Percentiles rank a stretch among this genome's conserved stretches.
Evolutionary conservation across 345 rosid genomes (phyloP).

Genomic region (Lenwebbia sp.): DNA sequence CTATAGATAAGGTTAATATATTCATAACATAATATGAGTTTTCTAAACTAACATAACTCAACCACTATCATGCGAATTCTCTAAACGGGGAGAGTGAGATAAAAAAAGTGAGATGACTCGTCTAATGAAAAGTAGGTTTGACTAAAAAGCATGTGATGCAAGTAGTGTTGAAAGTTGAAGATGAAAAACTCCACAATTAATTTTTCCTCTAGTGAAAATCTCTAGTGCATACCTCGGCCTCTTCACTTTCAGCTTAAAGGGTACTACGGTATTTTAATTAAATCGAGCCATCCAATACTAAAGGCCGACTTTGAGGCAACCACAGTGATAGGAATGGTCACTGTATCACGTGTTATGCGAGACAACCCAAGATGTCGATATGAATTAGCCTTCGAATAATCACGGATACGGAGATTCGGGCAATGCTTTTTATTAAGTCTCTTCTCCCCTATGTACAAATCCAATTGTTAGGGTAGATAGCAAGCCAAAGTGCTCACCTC

Average conservation of each 20-base stretch:
- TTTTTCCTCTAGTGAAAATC: too few species aligned
- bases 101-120: background rate
- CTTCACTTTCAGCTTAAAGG: background rate
- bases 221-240: background rate
- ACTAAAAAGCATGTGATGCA: fast-evolving
- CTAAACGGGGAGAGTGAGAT: background rate
- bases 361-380: too few species aligned
- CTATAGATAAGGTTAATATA: too few species aligned
- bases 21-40: background rate
- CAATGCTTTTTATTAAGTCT: background rate
- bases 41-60: background rate
- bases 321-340: fast-evolving
- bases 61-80: too few species aligned
- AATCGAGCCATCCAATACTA: background rate
- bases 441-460: background rate
- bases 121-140: too few species aligned
- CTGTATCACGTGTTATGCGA: background rate
- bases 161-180: fast-evolving
- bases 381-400: background rate
- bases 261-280: too few species aligned
- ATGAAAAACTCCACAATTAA: fast-evolving
- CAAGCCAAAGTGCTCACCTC: too few species aligned
- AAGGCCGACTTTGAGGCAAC: background rate
- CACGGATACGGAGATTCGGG: fast-evolving
- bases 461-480: background rate